Evolutionary conservation across 495 filamentous ascomycete species (phyloP), one percentile per base, ranked within the genome.

Genomic region (Hypomontagnella submonticulosa): DNA sequence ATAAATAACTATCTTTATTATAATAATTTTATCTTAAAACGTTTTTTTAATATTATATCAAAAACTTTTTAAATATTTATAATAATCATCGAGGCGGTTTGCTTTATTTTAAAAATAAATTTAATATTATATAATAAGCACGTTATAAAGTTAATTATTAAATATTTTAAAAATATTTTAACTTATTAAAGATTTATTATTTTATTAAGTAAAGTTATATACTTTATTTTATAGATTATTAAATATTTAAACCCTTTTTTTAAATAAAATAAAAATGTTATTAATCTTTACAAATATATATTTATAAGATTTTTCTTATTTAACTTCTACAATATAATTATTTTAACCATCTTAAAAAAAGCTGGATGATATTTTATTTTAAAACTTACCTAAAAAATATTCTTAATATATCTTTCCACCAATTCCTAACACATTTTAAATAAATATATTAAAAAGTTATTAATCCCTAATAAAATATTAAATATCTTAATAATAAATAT

Each of bases 11-110:
- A 46, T 19, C 18, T 12, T 46, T 46, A 46, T 46, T 46, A 46
- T 20, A 9, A 20, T 9, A 46, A 23, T 10, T 7, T 6, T 3
- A 46, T 46, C 1, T 10, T 12, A 12, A 46, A 46, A 46, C 18
- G 16, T 20, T 46, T 46, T 4, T 27, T 27, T 3, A 38, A 38
- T 13, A 38, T 38, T 38, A 38, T 4, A 13, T 38, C 36, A 13
- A 38, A 38, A 11, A 3, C 18, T 23, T 46, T 46, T 46, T 46
- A 46, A 46, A 46, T 23, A 23, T 46, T 23, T 46, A 46, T 46
- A 46, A 46, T 46, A 23, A 23, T 23, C 19, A 46, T 46, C 10
- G 19, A 19, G 1, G 12, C 12, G 2, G 9, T 46, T 12, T n/a
- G 1, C 7, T 46, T 16, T 7, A 46, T 46, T 23, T 46, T 46